Conservation (phyloP, 2,329 filamentous ascomycete species). For the Phaeoacremonium minimum region DNA sequence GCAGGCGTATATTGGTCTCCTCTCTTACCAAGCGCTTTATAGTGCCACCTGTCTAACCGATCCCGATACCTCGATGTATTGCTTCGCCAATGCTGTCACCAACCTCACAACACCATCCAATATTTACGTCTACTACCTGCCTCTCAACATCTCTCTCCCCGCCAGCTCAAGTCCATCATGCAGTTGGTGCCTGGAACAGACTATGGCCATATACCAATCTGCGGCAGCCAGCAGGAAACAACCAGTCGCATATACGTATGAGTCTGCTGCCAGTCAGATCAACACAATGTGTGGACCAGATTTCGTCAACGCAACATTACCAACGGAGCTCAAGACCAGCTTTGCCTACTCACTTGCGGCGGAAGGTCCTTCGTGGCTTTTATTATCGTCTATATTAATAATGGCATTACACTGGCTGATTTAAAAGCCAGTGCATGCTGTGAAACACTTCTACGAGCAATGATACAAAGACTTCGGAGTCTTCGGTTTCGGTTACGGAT, state of each 20-base stretch:
- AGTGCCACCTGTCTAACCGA: constrained; percentile 75
- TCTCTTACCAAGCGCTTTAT: constrained; percentile 75
- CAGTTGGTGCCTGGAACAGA: constrained; percentile 69
- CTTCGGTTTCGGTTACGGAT: background rate
- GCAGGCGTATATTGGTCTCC: constrained; percentile 71
- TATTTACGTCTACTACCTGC: constrained; percentile 80
- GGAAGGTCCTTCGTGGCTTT: constrained; percentile 1
- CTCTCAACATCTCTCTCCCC: constrained; percentile 70
- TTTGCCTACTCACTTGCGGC: constrained; percentile 2
- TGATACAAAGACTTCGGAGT: background rate
- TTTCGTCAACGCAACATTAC: constrained; percentile 55
- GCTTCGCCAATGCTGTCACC: constrained; percentile 79
- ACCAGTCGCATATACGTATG: constrained; percentile 66
- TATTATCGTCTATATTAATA: background rate
- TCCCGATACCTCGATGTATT: constrained; percentile 62
- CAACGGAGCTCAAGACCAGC: constrained; percentile 23
- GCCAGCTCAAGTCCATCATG: constrained; percentile 67
- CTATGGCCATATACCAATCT: constrained; percentile 75
- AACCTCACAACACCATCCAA: constrained; percentile 68
- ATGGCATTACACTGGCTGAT: constrained; percentile 4
- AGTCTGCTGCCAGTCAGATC: constrained; percentile 65
- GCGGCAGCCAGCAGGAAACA: constrained; percentile 63
- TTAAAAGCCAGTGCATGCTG: background rate
- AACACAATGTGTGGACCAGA: constrained; percentile 59
- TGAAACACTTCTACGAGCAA: background rate